These are phyloP conservation scores for Umbilicus rupestris DNA, from an alignment of 164 flowering plant genomes.

Conservation along the genomic window DNA sequence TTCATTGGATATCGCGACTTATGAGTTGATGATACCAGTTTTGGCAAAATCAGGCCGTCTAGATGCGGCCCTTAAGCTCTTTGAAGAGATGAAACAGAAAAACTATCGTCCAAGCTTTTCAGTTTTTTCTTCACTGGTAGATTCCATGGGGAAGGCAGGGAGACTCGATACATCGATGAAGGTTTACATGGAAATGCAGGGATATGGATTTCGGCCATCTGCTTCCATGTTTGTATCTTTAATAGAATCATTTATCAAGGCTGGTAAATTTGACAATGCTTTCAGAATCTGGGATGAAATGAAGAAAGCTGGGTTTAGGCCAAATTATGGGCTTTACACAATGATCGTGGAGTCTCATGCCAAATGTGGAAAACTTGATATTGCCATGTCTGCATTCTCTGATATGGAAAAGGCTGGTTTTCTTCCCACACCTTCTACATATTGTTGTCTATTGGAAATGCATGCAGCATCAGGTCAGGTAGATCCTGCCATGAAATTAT, in stretches of 20 bases:
- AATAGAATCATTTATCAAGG: constrained; percentile 82
- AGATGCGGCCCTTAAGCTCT: constrained; percentile 86
- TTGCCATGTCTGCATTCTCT: constrained; percentile 67
- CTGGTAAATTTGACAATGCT: constrained; percentile 85
- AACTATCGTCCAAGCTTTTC: constrained; percentile 42
- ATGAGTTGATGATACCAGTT: constrained; percentile 86
- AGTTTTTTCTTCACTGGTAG: constrained; percentile 66
- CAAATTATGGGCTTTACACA: constrained; percentile 83
- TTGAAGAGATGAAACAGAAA: constrained; percentile 75
- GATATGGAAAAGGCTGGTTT: constrained; percentile 98
- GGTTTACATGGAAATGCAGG: constrained; percentile 80
- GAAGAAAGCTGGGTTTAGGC: constrained; percentile 81
- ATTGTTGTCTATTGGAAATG: constrained; percentile 86
- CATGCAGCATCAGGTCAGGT: constrained; percentile 83
- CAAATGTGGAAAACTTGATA: constrained; percentile 90
- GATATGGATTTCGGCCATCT: constrained; percentile 63
- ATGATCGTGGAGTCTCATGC: constrained; percentile 91
- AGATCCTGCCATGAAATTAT: constrained; percentile 86
- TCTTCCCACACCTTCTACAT: constrained; percentile 84
- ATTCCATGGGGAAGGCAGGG: constrained; percentile 98
- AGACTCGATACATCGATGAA: constrained; percentile 84
- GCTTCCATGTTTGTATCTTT: constrained; percentile 69
- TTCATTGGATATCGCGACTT: constrained; percentile 60
- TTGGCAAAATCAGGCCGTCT: constrained; percentile 93
- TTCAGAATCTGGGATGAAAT: constrained; percentile 89